Evolutionary conservation across 1,284 basidiomycete genomes (phyloP), one percentile per base, ranked within the genome.

Genomic region (Apiotrichum porosum): DNA sequence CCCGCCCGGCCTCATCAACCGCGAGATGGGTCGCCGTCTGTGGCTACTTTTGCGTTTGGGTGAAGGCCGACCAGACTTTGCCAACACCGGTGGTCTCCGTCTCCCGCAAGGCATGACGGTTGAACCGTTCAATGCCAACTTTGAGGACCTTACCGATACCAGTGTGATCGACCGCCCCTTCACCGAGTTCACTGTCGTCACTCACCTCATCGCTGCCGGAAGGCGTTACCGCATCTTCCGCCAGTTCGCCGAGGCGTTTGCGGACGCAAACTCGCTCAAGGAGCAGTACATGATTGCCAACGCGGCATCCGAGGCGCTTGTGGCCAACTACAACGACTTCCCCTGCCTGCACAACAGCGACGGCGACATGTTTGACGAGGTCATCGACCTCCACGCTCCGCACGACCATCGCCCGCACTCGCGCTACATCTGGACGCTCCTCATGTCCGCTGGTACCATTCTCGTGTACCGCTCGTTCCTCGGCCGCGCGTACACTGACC

Each of bases 381-480:
- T 18, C n/a, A 48, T 57, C 31, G 55, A 57, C 42, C 46, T 57
- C 12, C 42, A 57, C 22, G 49, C 42, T 3, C 51, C 51, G 9
- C 51, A 57, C 31, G 51, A 53, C 37, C 49, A 45, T 33, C 39
- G 41, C 13, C 45, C 55, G 6, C 55, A 57, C 40, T 57, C 55
- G 47, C 38, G 51, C 10, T 57, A 57, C 48, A 48, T 57, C 12
- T 57, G 51, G 51, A 22, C 51, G 6, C 42, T 57, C 12, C 46
- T 57, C 12, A 53, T 48, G 45, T 33, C 55, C 9, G 35, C 45
- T 15, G 55, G 55, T 9, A 50, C 48, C 1, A 48, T 57, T 22
- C 49, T 57, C 6, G 51, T 57, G 34, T 53, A 57, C 48, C 51
- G 61, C 14, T 52, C 48, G 30, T 61, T 58, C 49, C 47, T 65